Conservation (phyloP, 148 eudicot species). For the Chenopodium album region DNA sequence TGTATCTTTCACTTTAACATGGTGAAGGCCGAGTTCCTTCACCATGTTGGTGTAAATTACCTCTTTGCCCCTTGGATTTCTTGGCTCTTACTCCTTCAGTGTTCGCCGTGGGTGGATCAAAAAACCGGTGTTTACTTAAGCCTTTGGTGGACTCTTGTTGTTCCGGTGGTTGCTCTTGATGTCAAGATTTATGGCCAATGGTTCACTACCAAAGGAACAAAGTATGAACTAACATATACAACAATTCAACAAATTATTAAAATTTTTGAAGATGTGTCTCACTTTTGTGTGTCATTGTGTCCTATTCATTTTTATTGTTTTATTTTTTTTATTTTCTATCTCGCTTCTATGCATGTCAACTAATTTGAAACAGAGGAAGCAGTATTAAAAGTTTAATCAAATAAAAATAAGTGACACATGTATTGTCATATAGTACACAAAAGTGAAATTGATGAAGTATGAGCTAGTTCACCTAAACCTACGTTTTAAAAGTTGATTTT, state of each 20-base stretch:
- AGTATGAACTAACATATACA: constrained; percentile 3
- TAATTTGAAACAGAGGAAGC: too few relatives aligned
- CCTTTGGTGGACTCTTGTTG: constrained; percentile 39
- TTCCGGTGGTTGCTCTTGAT: constrained; percentile 41
- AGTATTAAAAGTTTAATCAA: too few relatives aligned
- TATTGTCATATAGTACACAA: too few relatives aligned
- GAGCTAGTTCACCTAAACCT: too few relatives aligned
- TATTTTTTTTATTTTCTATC: too few relatives aligned
- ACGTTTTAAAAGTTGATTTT: too few relatives aligned
- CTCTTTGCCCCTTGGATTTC: constrained; percentile 50
- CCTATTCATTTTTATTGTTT: too few relatives aligned
- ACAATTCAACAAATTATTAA: background rate
- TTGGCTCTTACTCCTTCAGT: constrained; percentile 41
- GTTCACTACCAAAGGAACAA: constrained; percentile 41
- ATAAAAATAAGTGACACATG: background rate
- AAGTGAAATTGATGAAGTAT: too few relatives aligned
- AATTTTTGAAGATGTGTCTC: background rate
- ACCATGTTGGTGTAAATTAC: constrained; percentile 46
- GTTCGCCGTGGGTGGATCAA: constrained; percentile 27
- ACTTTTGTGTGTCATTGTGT: background rate
- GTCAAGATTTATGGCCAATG: constrained; percentile 52
- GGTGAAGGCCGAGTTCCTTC: constrained; percentile 40
- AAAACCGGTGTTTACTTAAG: constrained; percentile 11
- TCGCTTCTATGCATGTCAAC: too few relatives aligned
- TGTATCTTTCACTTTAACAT: constrained; percentile 32